Evolutionary conservation across 768 basidiomycete genomes (phyloP).

Genomic region (Cyclocybe aegerita): DNA sequence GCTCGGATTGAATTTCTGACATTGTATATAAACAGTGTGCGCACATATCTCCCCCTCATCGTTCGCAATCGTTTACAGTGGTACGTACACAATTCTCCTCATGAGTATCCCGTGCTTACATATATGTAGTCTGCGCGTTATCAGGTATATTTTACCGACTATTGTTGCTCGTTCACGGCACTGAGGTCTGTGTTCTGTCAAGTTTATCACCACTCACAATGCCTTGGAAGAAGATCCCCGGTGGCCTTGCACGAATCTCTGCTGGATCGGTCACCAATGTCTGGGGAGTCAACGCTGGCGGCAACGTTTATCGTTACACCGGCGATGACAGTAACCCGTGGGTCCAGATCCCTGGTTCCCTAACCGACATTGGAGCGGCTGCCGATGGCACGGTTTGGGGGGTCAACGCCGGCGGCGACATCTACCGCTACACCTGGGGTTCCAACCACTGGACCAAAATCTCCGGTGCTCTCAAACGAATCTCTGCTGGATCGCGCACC

Average conservation of each 20-base stretch:
- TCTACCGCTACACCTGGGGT: slow-evolving; percentile 7
- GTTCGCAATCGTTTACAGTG: too few species aligned
- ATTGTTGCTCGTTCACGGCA: slow-evolving; percentile 1
- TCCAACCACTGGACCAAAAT: slow-evolving; percentile 8
- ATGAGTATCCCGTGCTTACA: not conserved
- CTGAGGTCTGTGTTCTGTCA: slow-evolving; percentile 1
- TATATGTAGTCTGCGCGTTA: not conserved
- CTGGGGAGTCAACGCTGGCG: slow-evolving; percentile 8
- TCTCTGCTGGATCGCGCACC: slow-evolving; percentile 7
- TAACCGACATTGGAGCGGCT: slow-evolving; percentile 9
- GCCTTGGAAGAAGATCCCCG: slow-evolving; percentile 8
- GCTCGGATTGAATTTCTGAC: too few species aligned
- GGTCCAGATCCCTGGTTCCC: slow-evolving; percentile 2
- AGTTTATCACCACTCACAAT: slow-evolving; percentile 2
- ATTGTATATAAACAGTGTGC: too few species aligned
- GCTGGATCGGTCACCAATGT: slow-evolving; percentile 9
- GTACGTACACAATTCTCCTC: too few species aligned
- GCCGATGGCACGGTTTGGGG: slow-evolving; percentile 12
- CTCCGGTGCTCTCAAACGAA: slow-evolving; percentile 2
- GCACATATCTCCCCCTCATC: too few species aligned
- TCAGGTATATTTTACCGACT: slow-evolving; percentile 1
- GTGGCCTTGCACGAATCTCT: slow-evolving; percentile 3
- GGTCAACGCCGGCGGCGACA: slow-evolving; percentile 4
- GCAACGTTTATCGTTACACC: slow-evolving; percentile 7
- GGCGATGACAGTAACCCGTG: slow-evolving; percentile 9